Conservation (phyloP, 2,329 filamentous ascomycete species). For the Verticillium alfalfae region DNA sequence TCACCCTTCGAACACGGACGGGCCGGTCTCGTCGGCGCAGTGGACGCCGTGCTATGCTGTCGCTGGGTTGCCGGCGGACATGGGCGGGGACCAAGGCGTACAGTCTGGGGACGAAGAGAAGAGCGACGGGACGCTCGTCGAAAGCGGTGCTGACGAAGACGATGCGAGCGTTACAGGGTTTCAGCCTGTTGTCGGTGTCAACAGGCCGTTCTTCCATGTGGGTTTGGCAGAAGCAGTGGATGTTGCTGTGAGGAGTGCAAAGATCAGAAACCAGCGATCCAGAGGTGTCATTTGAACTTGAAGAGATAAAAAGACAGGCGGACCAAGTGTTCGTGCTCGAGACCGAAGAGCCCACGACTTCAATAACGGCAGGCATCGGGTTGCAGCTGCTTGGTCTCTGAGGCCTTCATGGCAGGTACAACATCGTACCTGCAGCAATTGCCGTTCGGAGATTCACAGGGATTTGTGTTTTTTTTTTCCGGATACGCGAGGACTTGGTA, state of each 20-base stretch:
- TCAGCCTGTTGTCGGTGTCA: slow-evolving; percentile 69
- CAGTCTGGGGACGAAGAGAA: slow-evolving; percentile 38
- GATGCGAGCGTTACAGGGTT: slow-evolving; percentile 3
- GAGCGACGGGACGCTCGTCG: slow-evolving; percentile 34
- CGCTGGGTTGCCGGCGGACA: slow-evolving; percentile 19
- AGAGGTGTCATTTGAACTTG: neutral
- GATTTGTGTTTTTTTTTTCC: too few relatives aligned
- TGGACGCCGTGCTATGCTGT: slow-evolving; percentile 18
- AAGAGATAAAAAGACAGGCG: neutral
- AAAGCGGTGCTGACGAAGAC: neutral
- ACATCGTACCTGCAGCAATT: too few relatives aligned
- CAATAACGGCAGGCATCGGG: too few relatives aligned
- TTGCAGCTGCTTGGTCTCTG: too few relatives aligned
- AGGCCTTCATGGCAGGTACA: too few relatives aligned
- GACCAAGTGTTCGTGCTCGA: neutral
- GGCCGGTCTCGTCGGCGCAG: slow-evolving; percentile 26
- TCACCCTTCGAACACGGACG: slow-evolving; percentile 14
- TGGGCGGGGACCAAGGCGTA: slow-evolving; percentile 9
- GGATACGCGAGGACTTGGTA: too few relatives aligned
- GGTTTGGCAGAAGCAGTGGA: slow-evolving; percentile 87
- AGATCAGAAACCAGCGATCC: slow-evolving; percentile 28
- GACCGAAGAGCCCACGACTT: too few relatives aligned
- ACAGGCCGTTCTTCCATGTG: slow-evolving; percentile 88
- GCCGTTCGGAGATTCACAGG: too few relatives aligned
- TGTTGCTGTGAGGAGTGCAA: slow-evolving; percentile 75